Conservation (phyloP, 2,329 filamentous ascomycete genomes). For the Colletotrichum abscissum region DNA sequence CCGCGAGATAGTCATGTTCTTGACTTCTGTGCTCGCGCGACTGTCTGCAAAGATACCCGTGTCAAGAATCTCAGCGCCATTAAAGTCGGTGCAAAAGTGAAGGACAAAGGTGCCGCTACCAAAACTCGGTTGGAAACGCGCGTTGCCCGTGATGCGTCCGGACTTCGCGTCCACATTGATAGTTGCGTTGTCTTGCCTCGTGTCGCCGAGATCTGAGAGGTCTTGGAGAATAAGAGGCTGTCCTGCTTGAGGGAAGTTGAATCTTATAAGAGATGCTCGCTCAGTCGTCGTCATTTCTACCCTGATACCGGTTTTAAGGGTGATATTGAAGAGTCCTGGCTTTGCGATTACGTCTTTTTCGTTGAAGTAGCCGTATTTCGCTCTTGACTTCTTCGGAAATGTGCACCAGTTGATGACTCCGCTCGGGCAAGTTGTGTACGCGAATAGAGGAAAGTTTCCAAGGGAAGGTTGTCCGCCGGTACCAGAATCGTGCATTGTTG, state of each 20-base stretch:
- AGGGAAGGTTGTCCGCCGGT: slow-evolving; percentile 70
- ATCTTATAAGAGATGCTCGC: slow-evolving; percentile 74
- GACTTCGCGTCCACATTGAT: slow-evolving; percentile 65
- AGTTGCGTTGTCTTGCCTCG: slow-evolving; percentile 67
- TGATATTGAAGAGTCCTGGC: slow-evolving; percentile 75
- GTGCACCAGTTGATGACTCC: slow-evolving; percentile 72
- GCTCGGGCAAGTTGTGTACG: slow-evolving; percentile 69
- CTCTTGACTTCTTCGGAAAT: slow-evolving; percentile 63
- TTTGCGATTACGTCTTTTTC: slow-evolving; percentile 64
- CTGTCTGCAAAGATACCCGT: slow-evolving; percentile 72
- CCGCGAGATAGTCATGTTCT: slow-evolving; percentile 59
- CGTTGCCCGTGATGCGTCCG: slow-evolving; percentile 72
- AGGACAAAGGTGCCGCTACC: slow-evolving; percentile 69
- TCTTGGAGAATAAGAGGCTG: slow-evolving; percentile 74
- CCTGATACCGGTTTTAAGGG: slow-evolving; percentile 65
- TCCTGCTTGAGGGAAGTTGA: slow-evolving; percentile 65
- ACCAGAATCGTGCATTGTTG: slow-evolving; percentile 68
- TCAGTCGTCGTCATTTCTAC: slow-evolving; percentile 76
- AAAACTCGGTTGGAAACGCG: slow-evolving; percentile 73
- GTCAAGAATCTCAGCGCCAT: slow-evolving; percentile 66
- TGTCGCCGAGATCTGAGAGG: slow-evolving; percentile 71
- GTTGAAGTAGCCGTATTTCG: slow-evolving; percentile 55
- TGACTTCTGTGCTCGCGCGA: slow-evolving; percentile 59
- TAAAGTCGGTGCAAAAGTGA: slow-evolving; percentile 77
- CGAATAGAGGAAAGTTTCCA: slow-evolving; percentile 80